phyloP scores from a whole-genome alignment of 148 eudicot species.

The Persicaria tinctoria region DNA sequence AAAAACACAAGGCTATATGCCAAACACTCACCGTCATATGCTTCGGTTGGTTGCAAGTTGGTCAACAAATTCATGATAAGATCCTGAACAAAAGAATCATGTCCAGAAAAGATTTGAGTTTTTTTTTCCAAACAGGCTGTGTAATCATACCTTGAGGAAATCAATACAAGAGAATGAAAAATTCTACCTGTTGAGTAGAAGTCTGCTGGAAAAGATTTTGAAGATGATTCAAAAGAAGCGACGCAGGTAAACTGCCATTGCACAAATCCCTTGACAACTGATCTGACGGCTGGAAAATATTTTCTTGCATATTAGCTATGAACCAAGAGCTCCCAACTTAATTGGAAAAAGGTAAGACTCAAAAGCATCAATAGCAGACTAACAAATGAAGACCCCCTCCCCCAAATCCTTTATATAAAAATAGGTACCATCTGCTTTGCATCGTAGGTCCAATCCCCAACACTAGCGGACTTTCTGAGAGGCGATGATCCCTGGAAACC shows the following conservation, averaged over 20 bases:
- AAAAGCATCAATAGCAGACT: not conserved
- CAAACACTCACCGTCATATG: conserved; percentile 57
- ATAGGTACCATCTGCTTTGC: conserved; percentile 66
- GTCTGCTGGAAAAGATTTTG: conserved; percentile 90
- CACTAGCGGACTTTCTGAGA: conserved; percentile 86
- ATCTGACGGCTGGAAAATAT: conserved; percentile 38
- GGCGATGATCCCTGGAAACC: conserved; percentile 53
- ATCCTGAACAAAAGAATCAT: conserved; percentile 39
- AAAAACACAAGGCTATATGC: not conserved
- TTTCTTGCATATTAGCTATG: not conserved
- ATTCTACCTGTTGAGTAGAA: conserved; percentile 64
- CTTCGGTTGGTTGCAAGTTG: conserved; percentile 63
- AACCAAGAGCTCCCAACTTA: not conserved
- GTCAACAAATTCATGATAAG: conserved; percentile 61
- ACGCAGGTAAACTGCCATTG: conserved; percentile 39
- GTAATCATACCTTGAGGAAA: not conserved
- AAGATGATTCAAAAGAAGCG: conserved; percentile 78
- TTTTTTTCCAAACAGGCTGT: not conserved
- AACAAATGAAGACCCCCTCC: too few relatives aligned
- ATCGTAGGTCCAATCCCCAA: conserved; percentile 78
- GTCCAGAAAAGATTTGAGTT: not conserved
- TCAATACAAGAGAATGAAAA: not conserved
- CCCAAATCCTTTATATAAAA: too few relatives aligned
- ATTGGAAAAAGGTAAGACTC: not conserved
- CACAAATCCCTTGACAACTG: conserved; percentile 43